These are phyloP conservation scores for Ramalina peruviana DNA, from an alignment of 495 filamentous ascomycete species.

Conservation along the genomic window DNA sequence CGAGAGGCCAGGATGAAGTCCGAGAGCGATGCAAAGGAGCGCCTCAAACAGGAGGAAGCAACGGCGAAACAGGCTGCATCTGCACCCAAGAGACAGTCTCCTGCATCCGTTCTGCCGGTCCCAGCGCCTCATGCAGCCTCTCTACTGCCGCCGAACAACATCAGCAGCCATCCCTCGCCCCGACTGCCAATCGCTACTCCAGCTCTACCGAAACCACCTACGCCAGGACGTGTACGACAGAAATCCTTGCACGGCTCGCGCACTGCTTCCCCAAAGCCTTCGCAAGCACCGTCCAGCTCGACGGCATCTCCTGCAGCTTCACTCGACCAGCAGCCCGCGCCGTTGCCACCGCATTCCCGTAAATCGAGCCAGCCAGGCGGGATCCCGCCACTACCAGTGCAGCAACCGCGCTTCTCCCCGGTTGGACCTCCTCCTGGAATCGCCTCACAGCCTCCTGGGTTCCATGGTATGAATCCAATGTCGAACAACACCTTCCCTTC, in stretches of 20 bases:
- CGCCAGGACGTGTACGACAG: conserved; percentile 61
- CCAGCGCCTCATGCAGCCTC: conserved; percentile 33
- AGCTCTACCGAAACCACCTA: conserved; percentile 66
- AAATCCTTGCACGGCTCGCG: conserved; percentile 70
- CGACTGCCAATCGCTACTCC: conserved; percentile 67
- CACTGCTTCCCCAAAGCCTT: conserved; percentile 52
- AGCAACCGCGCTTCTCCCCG: conserved; percentile 29
- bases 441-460: conserved; percentile 33
- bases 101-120: conserved; percentile 28
- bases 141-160: conserved; percentile 34
- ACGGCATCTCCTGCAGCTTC: conserved; percentile 50
- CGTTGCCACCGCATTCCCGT: conserved; percentile 7
- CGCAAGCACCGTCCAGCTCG: conserved; percentile 41
- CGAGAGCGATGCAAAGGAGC: conserved; percentile 35
- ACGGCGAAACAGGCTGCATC: conserved; percentile 3
- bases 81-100: conserved; percentile 18
- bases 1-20: conserved; percentile 45
- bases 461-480: conserved; percentile 35
- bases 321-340: conserved; percentile 35
- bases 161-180: conserved; percentile 52
- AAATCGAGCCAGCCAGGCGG: conserved; percentile 20
- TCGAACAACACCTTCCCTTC: conserved; percentile 28
- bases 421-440: conserved; percentile 32
- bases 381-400: conserved; percentile 35
- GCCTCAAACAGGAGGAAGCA: conserved; percentile 26